phyloP scores from a whole-genome alignment of 1,284 basidiomycete genomes.

The Ustilago crameri region DNA sequence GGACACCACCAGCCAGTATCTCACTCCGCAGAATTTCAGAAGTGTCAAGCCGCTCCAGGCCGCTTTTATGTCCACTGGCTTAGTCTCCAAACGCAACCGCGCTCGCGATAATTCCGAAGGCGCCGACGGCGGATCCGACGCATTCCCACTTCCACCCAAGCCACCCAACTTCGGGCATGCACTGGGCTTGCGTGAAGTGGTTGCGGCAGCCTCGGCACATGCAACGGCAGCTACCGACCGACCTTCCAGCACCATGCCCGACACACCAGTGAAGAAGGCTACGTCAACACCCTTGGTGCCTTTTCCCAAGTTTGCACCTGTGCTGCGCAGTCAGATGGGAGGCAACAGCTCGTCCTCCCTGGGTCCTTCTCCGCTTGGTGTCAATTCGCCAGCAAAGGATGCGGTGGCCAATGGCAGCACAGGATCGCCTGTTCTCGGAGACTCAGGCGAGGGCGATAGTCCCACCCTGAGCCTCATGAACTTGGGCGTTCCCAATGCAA shows the following conservation, averaged over 20 bases:
- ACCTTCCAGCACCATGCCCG: constrained; percentile 65
- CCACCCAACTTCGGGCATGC: constrained; percentile 52
- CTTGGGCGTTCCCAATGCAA: constrained; percentile 29
- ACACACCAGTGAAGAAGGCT: constrained; percentile 68
- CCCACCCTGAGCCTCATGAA: constrained; percentile 49
- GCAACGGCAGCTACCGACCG: constrained; percentile 33
- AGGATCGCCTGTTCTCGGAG: constrained; percentile 44
- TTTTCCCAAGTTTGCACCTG: constrained; percentile 36
- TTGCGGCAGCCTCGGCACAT: constrained; percentile 60
- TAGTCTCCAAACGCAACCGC: constrained; percentile 67
- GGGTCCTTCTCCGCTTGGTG: constrained; percentile 40
- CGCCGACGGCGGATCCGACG: constrained; percentile 36
- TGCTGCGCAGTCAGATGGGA: constrained; percentile 25
- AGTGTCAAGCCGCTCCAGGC: constrained; percentile 69
- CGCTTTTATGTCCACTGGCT: constrained; percentile 69
- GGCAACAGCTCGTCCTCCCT: constrained; percentile 7
- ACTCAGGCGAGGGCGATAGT: constrained; percentile 54
- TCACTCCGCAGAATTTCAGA: constrained; percentile 69
- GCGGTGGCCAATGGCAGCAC: constrained; percentile 12
- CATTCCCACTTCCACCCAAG: constrained; percentile 44
- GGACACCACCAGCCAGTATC: constrained; percentile 35
- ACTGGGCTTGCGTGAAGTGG: constrained; percentile 63
- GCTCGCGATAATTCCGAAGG: constrained; percentile 38
- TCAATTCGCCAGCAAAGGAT: constrained; percentile 27
- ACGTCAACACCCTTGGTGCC: constrained; percentile 38